These are phyloP conservation scores for Hypoxylon rubiginosum DNA, from an alignment of 2,329 filamentous ascomycete species.

Conservation along the genomic window DNA sequence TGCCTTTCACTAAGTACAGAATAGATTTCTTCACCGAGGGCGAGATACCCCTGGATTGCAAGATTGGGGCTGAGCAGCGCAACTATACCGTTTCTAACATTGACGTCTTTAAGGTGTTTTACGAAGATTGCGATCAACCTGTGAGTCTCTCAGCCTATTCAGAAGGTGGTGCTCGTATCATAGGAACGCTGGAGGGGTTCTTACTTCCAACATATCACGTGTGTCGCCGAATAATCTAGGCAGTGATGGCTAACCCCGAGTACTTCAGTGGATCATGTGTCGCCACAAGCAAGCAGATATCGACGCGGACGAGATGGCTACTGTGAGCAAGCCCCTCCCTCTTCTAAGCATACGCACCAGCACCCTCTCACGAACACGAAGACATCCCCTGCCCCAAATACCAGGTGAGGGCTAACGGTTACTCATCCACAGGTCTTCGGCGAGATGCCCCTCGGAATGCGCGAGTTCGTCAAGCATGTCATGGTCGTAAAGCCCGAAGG, in stretches of 20 bases:
- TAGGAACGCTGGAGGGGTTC: too few relatives aligned
- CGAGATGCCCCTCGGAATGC: conserved; percentile 26
- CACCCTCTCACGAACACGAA: background rate
- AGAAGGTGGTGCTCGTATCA: background rate
- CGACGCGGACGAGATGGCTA: conserved; percentile 1
- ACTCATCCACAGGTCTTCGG: conserved; percentile 16
- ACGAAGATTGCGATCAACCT: conserved; percentile 19
- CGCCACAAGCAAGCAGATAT: conserved; percentile 12
- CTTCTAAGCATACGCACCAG: background rate
- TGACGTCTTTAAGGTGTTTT: conserved; percentile 15
- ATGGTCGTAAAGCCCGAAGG: conserved; percentile 7
- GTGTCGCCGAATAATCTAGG: background rate
- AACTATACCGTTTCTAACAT: conserved; percentile 5
- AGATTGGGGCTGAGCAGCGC: conserved; percentile 1
- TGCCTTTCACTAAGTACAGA: background rate
- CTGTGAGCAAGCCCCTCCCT: background rate
- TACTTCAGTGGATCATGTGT: conserved; percentile 20
- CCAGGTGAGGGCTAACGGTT: background rate
- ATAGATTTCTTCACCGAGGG: background rate
- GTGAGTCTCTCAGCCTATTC: background rate
- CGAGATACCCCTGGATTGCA: conserved; percentile 19
- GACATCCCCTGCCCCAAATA: background rate
- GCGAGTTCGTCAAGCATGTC: conserved; percentile 21
- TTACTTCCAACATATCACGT: too few relatives aligned
- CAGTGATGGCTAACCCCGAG: background rate